Percentiles rank a stretch among this genome's conserved stretches.
These are phyloP conservation scores for Miscanthus lutarioriparius DNA, from an alignment of 176 grass and related monocot genomes.

Conservation along the genomic window DNA sequence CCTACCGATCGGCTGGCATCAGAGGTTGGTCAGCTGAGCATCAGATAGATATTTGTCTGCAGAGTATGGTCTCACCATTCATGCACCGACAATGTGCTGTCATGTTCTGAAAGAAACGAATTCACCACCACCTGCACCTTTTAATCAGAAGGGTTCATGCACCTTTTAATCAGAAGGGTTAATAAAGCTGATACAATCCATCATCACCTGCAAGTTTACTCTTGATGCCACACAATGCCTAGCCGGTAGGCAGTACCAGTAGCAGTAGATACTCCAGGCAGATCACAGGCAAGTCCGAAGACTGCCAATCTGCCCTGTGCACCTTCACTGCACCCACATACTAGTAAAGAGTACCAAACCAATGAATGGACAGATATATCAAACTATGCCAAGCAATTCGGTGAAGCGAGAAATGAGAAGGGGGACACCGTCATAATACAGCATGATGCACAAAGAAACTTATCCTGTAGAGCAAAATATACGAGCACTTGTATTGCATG, in stretches of 20 bases:
- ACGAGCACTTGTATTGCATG: neutral
- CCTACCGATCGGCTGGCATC: too few relatives aligned
- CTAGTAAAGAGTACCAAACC: neutral
- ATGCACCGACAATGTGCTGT: neutral
- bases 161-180: neutral
- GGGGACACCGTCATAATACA: neutral
- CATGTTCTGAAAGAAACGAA: neutral
- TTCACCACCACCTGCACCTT: neutral
- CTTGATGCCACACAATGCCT: neutral
- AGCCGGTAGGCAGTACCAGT: too few relatives aligned
- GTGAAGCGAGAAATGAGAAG: neutral
- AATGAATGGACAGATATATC: neutral
- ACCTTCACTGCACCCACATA: too few relatives aligned
- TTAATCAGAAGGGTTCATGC: neutral
- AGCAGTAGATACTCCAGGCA: too few relatives aligned
- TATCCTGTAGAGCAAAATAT: neutral
- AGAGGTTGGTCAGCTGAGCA: too few relatives aligned
- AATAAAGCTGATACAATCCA: neutral
- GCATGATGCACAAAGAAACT: neutral
- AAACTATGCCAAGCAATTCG: neutral
- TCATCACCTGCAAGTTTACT: neutral
- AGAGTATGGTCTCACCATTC: neutral
- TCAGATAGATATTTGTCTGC: neutral
- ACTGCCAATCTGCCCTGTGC: too few relatives aligned
- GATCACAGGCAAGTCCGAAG: too few relatives aligned